These are phyloP conservation scores for Cercospora sesami DNA, from an alignment of 2,329 filamentous ascomycete genomes.

Conservation along the genomic window DNA sequence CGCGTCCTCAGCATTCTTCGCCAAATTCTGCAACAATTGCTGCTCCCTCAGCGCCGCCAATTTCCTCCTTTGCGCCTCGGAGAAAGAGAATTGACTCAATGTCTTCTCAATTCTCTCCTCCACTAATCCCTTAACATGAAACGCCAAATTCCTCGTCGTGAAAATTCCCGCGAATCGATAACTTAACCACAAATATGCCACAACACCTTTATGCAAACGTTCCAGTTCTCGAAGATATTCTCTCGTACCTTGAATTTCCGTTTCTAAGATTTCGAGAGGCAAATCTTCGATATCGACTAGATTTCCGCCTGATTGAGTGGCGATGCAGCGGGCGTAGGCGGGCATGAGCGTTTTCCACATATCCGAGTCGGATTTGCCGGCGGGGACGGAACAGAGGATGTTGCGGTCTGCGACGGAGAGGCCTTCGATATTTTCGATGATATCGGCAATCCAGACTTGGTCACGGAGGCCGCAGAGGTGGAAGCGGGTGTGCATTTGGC, in stretches of 20 bases:
- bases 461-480: constrained; percentile 67
- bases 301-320: constrained; percentile 64
- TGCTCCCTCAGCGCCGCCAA: constrained; percentile 34
- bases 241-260: constrained; percentile 46
- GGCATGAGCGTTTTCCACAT: constrained; percentile 54
- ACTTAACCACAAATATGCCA: constrained; percentile 88
- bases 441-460: constrained; percentile 66
- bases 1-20: constrained; percentile 23
- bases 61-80: constrained; percentile 32
- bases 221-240: constrained; percentile 71
- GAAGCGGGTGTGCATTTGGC: constrained; percentile 64
- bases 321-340: constrained; percentile 69
- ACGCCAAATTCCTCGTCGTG: constrained; percentile 69
- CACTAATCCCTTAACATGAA: constrained; percentile 74
- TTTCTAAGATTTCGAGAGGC: constrained; percentile 71
- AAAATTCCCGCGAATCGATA: constrained; percentile 85
- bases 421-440: constrained; percentile 67
- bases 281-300: constrained; percentile 71
- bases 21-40: constrained; percentile 23
- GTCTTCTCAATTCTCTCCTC: constrained; percentile 72
- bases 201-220: constrained; percentile 74
- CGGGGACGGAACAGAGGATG: constrained; percentile 71
- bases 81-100: constrained; percentile 58
- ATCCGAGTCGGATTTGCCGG: constrained; percentile 54
- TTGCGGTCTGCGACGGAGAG: constrained; percentile 74